phyloP scores from a whole-genome alignment of 2,329 filamentous ascomycete genomes.

The Sporothrix inflata region DNA sequence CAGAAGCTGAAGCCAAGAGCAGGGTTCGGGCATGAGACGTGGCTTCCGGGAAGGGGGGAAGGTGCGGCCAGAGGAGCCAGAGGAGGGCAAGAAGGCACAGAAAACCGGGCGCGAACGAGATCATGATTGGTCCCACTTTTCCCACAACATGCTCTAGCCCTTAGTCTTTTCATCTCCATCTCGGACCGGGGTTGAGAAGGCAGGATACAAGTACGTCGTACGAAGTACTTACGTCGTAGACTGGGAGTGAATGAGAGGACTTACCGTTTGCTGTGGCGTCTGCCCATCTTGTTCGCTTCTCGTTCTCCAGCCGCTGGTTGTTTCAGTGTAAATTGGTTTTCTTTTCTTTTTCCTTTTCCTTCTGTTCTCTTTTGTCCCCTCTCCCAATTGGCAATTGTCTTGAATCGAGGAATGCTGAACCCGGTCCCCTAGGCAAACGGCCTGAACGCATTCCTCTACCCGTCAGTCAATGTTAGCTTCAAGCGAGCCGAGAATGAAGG shows the following conservation, averaged over 20 bases:
- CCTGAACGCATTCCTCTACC: neutral
- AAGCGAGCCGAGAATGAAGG: too few relatives aligned
- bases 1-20: neutral
- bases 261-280: conserved; percentile 1
- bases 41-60: neutral
- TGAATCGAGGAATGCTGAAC: neutral
- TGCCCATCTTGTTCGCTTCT: conserved; percentile 5
- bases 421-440: conserved; percentile 5
- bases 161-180: neutral
- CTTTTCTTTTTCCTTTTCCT: neutral
- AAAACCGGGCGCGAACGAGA: neutral
- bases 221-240: too few relatives aligned
- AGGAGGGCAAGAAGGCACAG: neutral
- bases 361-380: neutral
- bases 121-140: neutral
- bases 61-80: neutral
- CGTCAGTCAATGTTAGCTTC: neutral
- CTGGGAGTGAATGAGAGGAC: too few relatives aligned
- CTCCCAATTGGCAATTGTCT: neutral
- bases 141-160: neutral
- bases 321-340: conserved; percentile 6
- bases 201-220: neutral
- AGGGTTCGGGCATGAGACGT: conserved; percentile 9
- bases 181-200: neutral
- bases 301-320: neutral